A percentile compares a stretch with the other conserved stretches of the same genome.
Evolutionary conservation across 2,329 filamentous ascomycete genomes (phyloP).

Genomic region (Paracoccidioides brasiliensis): DNA sequence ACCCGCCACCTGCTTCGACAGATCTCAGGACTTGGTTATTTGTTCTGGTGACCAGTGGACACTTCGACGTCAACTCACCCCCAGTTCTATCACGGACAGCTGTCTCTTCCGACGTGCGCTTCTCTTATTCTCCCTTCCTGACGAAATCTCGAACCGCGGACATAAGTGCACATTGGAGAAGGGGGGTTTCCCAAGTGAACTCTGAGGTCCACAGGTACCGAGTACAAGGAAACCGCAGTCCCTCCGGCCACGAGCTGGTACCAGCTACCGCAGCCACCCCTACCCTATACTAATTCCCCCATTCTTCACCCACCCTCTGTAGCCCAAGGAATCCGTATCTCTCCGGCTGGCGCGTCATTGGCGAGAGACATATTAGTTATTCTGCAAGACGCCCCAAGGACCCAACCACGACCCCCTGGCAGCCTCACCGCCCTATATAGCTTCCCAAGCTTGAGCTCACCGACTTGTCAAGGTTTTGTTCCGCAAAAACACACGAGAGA

Average conservation of each 20-base stretch:
- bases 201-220: neutral
- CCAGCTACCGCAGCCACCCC: neutral
- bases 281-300: neutral
- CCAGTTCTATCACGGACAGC: neutral
- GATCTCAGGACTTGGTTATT: no score
- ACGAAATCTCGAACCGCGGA: neutral
- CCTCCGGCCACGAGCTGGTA: neutral
- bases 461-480: neutral
- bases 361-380: neutral
- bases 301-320: no score
- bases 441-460: neutral
- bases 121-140: neutral
- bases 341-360: neutral
- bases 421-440: neutral
- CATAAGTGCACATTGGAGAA: no score
- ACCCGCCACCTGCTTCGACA: no score
- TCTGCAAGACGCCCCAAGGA: neutral
- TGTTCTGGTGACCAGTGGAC: no score
- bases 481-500: neutral
- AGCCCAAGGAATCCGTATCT: neutral
- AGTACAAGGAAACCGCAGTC: neutral
- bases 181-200: no score
- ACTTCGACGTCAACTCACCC: neutral
- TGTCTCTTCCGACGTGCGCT: neutral
- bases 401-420: no score